Percentiles rank a stretch among this genome's conserved stretches.
Evolutionary conservation across 2,329 filamentous ascomycete genomes (phyloP).

Genomic region (Elsinoe ampelina): DNA sequence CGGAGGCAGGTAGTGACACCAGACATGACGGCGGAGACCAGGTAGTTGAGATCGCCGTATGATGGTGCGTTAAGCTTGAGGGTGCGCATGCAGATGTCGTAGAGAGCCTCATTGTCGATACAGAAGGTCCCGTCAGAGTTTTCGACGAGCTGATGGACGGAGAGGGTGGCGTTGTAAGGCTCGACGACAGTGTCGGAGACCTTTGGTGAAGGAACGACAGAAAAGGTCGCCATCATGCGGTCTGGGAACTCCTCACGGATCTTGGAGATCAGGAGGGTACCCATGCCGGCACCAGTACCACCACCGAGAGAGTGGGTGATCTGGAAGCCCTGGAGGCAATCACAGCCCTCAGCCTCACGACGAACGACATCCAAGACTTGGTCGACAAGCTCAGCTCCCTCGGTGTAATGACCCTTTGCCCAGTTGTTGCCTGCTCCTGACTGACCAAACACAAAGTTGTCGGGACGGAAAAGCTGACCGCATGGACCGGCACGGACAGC

Average conservation of each 20-base stretch:
- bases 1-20: constrained; percentile 97
- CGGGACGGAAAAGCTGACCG: constrained; percentile 97
- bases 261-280: constrained; percentile 98
- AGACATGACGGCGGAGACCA: constrained; percentile 99
- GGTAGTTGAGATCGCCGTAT: constrained; percentile 98
- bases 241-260: constrained; percentile 99
- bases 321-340: constrained; percentile 99
- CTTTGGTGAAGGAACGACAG: constrained; percentile 96
- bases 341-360: constrained; percentile 96
- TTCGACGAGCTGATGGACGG: constrained; percentile 97
- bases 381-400: constrained; percentile 98
- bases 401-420: constrained; percentile 99
- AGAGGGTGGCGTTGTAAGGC: constrained; percentile 99
- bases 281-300: constrained; percentile 99
- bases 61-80: constrained; percentile 98
- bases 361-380: constrained; percentile 97
- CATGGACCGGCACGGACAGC: constrained; percentile 97
- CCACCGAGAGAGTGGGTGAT: constrained; percentile 99
- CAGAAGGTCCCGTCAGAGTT: constrained; percentile 99
- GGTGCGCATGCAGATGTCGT: constrained; percentile 99
- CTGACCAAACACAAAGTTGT: constrained; percentile 99
- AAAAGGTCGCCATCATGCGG: constrained; percentile 99
- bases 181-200: constrained; percentile 99
- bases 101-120: constrained; percentile 99
- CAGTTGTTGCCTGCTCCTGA: constrained; percentile 99